These are phyloP conservation scores for Hibiscus trionum DNA, from an alignment of 345 rosid species.

Conservation along the genomic window DNA sequence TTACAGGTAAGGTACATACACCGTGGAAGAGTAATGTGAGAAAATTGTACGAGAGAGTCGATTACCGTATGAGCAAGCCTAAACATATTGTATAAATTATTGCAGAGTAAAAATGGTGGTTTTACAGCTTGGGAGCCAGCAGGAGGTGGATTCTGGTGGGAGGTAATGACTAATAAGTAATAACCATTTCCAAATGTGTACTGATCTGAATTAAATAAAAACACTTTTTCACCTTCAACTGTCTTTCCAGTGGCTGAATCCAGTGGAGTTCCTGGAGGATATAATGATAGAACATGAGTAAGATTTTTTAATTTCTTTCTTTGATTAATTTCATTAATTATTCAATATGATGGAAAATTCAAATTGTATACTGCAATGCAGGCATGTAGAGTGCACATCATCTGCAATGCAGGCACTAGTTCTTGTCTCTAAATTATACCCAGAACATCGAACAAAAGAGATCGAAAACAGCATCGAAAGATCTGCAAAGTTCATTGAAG, in stretches of 20 bases:
- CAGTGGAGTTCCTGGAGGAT: slow-evolving; percentile 3
- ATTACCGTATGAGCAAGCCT: too few species aligned
- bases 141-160: too few species aligned
- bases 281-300: neutral
- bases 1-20: slow-evolving; percentile 30
- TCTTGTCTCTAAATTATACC: slow-evolving; percentile 34
- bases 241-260: neutral
- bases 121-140: too few species aligned
- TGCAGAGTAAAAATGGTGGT: too few species aligned
- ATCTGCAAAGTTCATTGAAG: slow-evolving; percentile 27
- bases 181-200: too few species aligned
- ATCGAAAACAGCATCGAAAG: slow-evolving; percentile 31
- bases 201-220: too few species aligned
- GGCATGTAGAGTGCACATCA: slow-evolving; percentile 43
- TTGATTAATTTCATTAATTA: neutral
- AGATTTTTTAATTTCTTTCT: neutral
- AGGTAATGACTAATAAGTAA: too few species aligned
- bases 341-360: neutral
- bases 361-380: neutral
- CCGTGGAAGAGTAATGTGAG: too few species aligned
- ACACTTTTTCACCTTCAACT: neutral
- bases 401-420: slow-evolving; percentile 38
- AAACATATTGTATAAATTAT: neutral
- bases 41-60: too few species aligned
- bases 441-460: slow-evolving; percentile 32